Evolutionary conservation across 768 basidiomycete species (phyloP), one percentile per base, ranked within the genome.

Genomic region (Pleurotus platypus): DNA sequence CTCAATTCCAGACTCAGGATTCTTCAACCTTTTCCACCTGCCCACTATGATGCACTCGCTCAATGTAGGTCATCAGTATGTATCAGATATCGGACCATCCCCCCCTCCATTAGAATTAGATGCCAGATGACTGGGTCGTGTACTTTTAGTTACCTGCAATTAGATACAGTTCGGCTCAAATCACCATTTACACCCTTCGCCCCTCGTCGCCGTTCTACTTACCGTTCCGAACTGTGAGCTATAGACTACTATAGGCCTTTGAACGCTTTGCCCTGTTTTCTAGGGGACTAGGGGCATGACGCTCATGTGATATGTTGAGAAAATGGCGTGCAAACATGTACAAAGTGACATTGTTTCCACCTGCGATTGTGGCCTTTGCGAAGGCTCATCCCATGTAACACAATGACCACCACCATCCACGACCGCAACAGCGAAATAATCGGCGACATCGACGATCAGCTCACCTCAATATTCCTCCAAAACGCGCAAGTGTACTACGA

Each of bases 351-450:
- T 54, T 42, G 49, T 50, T 50, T 27, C 26, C 26, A 38, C 39
- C 9, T 40, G 15, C 18, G 16, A 26, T n/a, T 54, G 51, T 54
- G 51, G 51, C 51, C 51, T 18, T 15, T 15, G 9, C 12, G 30
- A 35, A 35, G 38, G 35, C 20, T 35, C 38, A n/a, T 40, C 15
- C 51, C 51, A 54, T 54, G 51, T 54, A 54, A 27, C 22, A 54
- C 51, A 42, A 54, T 54, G 51, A 40, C 51, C 51, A 50, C 49
- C 49, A 54, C 51, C 51, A 18, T 26, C 51, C 75, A 77, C 61
- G 87, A 86, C 56, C 78, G 89, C 59, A 82, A 80, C 71, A 79
- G 87, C 67, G 82, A 89, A 66, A 89, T 87, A 42, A 77, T 90
- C 46, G 78, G 76, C 54, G 84, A 86, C 71, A 85, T 92, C 58